Conservation (phyloP, 331 rosid species). For the Acacia pycnantha region DNA sequence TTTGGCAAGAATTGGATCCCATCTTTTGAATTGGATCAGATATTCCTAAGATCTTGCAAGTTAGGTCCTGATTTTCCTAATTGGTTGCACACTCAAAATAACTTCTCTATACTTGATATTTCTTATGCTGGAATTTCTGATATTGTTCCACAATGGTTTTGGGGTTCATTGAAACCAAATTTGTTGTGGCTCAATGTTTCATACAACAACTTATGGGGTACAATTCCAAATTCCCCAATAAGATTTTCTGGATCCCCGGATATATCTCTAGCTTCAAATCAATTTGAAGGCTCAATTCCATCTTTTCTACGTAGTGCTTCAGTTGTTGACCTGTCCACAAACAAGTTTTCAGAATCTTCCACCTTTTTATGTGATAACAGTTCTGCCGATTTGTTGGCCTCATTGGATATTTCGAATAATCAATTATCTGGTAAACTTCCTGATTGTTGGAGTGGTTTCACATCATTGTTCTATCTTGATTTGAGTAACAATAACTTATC, state of each 20-base stretch:
- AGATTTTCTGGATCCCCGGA: constrained; percentile 20
- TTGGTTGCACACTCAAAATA: constrained; percentile 40
- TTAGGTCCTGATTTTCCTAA: constrained; percentile 45
- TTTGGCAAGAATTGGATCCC: constrained; percentile 38
- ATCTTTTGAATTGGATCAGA: constrained; percentile 27
- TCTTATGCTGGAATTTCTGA: constrained; percentile 29
- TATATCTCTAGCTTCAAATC: constrained; percentile 16
- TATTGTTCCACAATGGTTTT: constrained; percentile 14
- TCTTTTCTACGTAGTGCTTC: not conserved
- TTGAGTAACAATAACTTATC: constrained; percentile 23
- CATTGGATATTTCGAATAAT: constrained; percentile 15
- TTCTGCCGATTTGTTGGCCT: not conserved
- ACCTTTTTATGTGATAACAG: constrained; percentile 5
- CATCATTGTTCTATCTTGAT: constrained; percentile 23
- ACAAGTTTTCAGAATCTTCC: not conserved
- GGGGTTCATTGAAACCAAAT: not conserved
- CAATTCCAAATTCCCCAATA: constrained; percentile 26
- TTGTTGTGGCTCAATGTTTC: constrained; percentile 5
- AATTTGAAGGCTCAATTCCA: constrained; percentile 23
- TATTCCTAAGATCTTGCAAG: constrained; percentile 34
- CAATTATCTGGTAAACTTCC: constrained; percentile 12
- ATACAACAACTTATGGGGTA: constrained; percentile 13
- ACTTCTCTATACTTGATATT: constrained; percentile 8
- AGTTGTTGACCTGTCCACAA: constrained; percentile 1
- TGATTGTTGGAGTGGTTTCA: constrained; percentile 19